Percentiles rank a stretch among this genome's conserved stretches.
phyloP scores from a whole-genome alignment of 495 filamentous ascomycete species.

The Penicillium pancosmium region DNA sequence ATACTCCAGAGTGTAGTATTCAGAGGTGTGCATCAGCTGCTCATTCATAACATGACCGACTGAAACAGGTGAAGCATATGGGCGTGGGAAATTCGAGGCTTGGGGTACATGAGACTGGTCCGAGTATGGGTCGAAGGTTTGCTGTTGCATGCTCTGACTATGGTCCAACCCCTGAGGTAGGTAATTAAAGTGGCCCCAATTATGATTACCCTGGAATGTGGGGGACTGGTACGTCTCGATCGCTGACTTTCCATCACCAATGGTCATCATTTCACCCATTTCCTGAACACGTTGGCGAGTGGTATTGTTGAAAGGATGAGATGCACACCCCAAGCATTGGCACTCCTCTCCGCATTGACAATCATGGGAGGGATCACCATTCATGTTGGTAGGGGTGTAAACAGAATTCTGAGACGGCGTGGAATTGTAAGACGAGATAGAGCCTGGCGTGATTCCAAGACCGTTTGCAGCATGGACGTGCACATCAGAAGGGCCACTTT shows the following conservation, averaged over 20 bases:
- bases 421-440: conserved; percentile 19
- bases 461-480: conserved; percentile 22
- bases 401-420: conserved; percentile 15
- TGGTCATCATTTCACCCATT: conserved; percentile 48
- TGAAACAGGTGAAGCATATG: conserved; percentile 33
- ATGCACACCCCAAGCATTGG: conserved; percentile 67
- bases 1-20: conserved; percentile 52
- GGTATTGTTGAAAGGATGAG: conserved; percentile 73
- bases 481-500: conserved; percentile 11
- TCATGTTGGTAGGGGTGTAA: conserved; percentile 14
- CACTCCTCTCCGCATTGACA: conserved; percentile 70
- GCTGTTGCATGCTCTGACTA: neutral
- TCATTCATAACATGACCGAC: conserved; percentile 28
- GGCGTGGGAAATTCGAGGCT: conserved; percentile 24
- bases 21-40: conserved; percentile 45
- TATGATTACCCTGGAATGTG: neutral
- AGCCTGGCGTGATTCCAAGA: conserved; percentile 21
- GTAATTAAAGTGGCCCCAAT: neutral
- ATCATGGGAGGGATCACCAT: conserved; percentile 42
- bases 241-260: conserved; percentile 26
- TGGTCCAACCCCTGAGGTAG: neutral
- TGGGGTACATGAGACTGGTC: neutral
- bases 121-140: conserved; percentile 10
- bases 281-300: conserved; percentile 65
- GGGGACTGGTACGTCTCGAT: conserved; percentile 25